Evolutionary conservation across 192 early-diverging fungal genomes (phyloP).

Genomic region (Gamsiella multidivaricata): DNA sequence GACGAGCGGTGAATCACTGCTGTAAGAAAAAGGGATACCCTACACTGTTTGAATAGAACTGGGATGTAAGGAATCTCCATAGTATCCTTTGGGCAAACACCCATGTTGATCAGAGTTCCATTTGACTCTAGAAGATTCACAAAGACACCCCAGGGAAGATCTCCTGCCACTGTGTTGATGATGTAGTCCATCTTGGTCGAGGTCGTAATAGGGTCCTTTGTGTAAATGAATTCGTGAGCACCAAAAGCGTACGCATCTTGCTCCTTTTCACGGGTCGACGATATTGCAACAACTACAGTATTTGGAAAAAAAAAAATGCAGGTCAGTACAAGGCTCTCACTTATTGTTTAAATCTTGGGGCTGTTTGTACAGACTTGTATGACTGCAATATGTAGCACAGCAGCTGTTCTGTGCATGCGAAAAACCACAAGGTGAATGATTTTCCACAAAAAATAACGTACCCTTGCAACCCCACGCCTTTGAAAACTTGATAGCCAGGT

Average conservation of each 20-base stretch:
- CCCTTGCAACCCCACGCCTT: slow-evolving; percentile 50
- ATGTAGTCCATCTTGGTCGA: slow-evolving; percentile 59
- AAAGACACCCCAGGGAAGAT: slow-evolving; percentile 54
- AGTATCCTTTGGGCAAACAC: slow-evolving; percentile 54
- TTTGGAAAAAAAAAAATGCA: slow-evolving; percentile 17
- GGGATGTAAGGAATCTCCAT: slow-evolving; percentile 42
- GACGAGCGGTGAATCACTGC: neutral
- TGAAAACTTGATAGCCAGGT: slow-evolving; percentile 46
- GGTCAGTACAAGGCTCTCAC: neutral
- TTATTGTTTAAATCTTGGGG: neutral
- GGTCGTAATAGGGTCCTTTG: slow-evolving; percentile 42
- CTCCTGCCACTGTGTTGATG: slow-evolving; percentile 54
- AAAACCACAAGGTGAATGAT: neutral
- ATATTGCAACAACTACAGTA: slow-evolving; percentile 50
- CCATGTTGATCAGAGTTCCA: slow-evolving; percentile 61
- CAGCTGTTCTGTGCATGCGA: too few species aligned
- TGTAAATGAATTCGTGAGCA: slow-evolving; percentile 62
- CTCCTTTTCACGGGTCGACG: slow-evolving; percentile 57
- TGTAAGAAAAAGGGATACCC: neutral
- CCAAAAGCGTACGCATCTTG: slow-evolving; percentile 65
- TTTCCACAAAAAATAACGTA: slow-evolving; percentile 2
- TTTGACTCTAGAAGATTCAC: slow-evolving; percentile 56
- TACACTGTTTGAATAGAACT: slow-evolving; percentile 37
- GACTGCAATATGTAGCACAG: too few species aligned
- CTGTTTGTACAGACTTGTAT: too few species aligned